Evolutionary conservation across 768 basidiomycete genomes (phyloP).

Genomic region (Tephrocybe rancida): DNA sequence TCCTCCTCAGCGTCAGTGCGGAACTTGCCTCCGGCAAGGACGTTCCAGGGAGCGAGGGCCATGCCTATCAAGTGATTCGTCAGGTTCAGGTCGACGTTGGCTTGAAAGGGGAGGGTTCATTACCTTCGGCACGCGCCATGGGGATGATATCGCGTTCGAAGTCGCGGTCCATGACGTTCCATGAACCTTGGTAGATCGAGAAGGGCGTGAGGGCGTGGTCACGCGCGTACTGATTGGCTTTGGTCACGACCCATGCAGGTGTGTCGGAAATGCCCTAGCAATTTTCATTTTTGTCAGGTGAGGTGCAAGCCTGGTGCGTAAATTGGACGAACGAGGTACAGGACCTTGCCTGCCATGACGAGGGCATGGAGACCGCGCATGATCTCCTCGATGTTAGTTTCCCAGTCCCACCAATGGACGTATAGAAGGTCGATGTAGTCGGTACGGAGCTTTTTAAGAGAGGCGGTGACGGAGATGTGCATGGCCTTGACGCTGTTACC

Average conservation of each 20-base stretch:
- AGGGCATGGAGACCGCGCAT: constrained; percentile 58
- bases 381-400: constrained; percentile 55
- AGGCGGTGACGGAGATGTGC: constrained; percentile 40
- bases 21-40: constrained; percentile 38
- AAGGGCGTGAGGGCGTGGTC: constrained; percentile 49
- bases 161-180: constrained; percentile 41
- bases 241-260: constrained; percentile 46
- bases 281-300: neutral
- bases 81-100: constrained; percentile 23
- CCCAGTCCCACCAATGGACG: constrained; percentile 55
- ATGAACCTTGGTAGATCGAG: constrained; percentile 48
- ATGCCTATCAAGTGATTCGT: constrained; percentile 23
- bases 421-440: constrained; percentile 50
- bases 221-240: constrained; percentile 49
- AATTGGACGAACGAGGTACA: constrained; percentile 36
- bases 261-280: constrained; percentile 35
- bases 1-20: constrained; percentile 46
- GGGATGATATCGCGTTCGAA: constrained; percentile 53
- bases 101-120: constrained; percentile 17
- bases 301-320: neutral
- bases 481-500: constrained; percentile 54
- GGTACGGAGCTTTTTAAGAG: constrained; percentile 48
- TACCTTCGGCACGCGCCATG: constrained; percentile 40
- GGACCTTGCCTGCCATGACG: constrained; percentile 52
- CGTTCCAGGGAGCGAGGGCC: constrained; percentile 27